phyloP scores from a whole-genome alignment of 2,329 filamentous ascomycete species.

The Claviceps spartinae region DNA sequence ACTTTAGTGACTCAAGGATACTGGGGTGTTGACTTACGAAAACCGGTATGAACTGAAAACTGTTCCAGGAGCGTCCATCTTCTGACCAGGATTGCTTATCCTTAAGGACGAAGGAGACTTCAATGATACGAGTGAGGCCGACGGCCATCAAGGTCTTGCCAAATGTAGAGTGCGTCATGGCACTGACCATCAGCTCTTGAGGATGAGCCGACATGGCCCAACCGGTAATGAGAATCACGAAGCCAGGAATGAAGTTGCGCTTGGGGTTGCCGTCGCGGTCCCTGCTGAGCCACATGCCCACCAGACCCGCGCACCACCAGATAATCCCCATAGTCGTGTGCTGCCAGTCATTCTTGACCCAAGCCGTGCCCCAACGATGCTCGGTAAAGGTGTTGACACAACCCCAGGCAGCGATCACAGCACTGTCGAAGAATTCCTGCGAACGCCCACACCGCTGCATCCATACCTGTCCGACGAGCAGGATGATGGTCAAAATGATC shows the following conservation, averaged over 20 bases:
- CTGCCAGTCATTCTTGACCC: slow-evolving; percentile 90
- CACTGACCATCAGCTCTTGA: slow-evolving; percentile 70
- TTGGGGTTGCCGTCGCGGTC: slow-evolving; percentile 74
- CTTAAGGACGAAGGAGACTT: slow-evolving; percentile 75
- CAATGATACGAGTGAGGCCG: slow-evolving; percentile 71
- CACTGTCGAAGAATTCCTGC: slow-evolving; percentile 92
- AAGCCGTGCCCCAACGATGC: slow-evolving; percentile 79
- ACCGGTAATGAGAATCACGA: slow-evolving; percentile 83
- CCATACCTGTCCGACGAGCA: slow-evolving; percentile 83
- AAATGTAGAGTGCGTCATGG: slow-evolving; percentile 78
- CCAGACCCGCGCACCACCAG: slow-evolving; percentile 90
- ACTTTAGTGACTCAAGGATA: neutral
- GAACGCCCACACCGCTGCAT: slow-evolving; percentile 68
- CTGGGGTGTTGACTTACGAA: slow-evolving; percentile 32
- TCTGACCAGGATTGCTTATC: slow-evolving; percentile 53
- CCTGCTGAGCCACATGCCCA: slow-evolving; percentile 83
- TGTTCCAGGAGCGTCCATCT: slow-evolving; percentile 56
- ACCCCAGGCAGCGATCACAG: slow-evolving; percentile 86
- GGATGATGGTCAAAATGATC: slow-evolving; percentile 69
- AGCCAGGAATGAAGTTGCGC: slow-evolving; percentile 82
- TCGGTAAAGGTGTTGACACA: slow-evolving; percentile 98
- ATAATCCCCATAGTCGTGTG: slow-evolving; percentile 99
- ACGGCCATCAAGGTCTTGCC: slow-evolving; percentile 92
- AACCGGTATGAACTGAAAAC: slow-evolving; percentile 41
- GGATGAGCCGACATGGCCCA: slow-evolving; percentile 93